These are phyloP conservation scores for Tanacetum coccineum DNA, from an alignment of 129 eudicot genomes.

Conservation along the genomic window DNA sequence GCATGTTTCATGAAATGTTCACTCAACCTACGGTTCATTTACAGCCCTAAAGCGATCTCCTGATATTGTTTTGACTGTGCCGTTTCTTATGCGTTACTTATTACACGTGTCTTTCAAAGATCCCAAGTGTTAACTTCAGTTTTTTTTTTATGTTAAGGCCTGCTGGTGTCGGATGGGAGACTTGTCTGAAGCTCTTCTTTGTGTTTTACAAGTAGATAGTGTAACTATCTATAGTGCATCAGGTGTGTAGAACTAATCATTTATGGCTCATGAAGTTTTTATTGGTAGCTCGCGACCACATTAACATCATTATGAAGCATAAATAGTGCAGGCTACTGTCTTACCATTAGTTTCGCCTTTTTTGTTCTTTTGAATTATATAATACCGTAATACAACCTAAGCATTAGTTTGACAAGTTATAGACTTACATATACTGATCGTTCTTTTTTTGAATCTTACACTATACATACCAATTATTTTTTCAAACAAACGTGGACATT, in stretches of 20 bases:
- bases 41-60: too few relatives aligned
- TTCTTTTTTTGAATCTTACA: slow-evolving; percentile 18
- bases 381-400: background rate
- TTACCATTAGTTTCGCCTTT: background rate
- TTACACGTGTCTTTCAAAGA: slow-evolving; percentile 3
- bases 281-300: background rate
- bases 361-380: background rate
- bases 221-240: slow-evolving; percentile 70
- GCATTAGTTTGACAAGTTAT: slow-evolving; percentile 13
- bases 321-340: slow-evolving; percentile 5
- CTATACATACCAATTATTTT: background rate
- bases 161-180: slow-evolving; percentile 95
- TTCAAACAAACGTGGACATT: background rate
- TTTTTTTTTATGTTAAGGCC: slow-evolving; percentile 42
- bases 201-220: slow-evolving; percentile 71
- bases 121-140: slow-evolving; percentile 14
- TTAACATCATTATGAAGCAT: background rate
- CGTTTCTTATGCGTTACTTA: slow-evolving; percentile 9
- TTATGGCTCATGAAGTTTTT: slow-evolving; percentile 10
- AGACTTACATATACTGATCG: slow-evolving; percentile 5
- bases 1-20: too few relatives aligned
- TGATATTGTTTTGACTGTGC: slow-evolving; percentile 18
- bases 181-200: slow-evolving; percentile 65
- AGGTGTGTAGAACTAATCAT: slow-evolving; percentile 44
- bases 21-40: too few relatives aligned